Evolutionary conservation across 257 asterid species (phyloP), one percentile per base, ranked within the genome.

Genomic region (Eustoma russellianum): DNA sequence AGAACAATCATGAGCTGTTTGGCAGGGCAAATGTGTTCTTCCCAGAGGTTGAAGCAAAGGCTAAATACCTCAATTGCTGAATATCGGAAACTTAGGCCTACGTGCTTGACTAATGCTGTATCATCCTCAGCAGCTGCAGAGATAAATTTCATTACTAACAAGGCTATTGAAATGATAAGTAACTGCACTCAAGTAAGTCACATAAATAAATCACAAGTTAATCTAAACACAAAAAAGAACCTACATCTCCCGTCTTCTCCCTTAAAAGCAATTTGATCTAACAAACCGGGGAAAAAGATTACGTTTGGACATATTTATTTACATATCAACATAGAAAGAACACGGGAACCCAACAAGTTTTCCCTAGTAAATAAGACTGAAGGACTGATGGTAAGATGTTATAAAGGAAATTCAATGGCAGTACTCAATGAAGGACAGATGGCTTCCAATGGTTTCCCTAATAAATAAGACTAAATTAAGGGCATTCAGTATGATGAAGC

Each of bases 1-100:
- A 2, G 12, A 11, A 11, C 43, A 2, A 3, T 5, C 43, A 38
- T 6, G 43, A 38, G 47, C 62, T 18, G 53, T 33, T 13, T 30
- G 15, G 33, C 1, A 9, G 48, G 18, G 40, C 17, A 1, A 13
- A 30, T 34, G 38, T n/a, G 9, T 10, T 53, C 2, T 38, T 2
- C 9, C 5, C 9, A 12, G 40, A 12, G 16, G 8, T 17, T 40
- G 28, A 33, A 45, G 43, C 5, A 18, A 50, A 71, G 56, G 6
- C 47, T 41, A 17, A 5, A 41, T 33, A 90, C 97, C 93, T 79
- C 76, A 55, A 83, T 80, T 8, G 83, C 78, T 43, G 98, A 68
- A 63, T 79, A 83, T 67, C 95, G 87, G 73, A 91, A 91, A 83
- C 94, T 86, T 65, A 82, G 93, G 30, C 96, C 95, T 8, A 78